phyloP scores from a whole-genome alignment of 2,329 filamentous ascomycete species.

The Fusarium pseudoanthophilum region DNA sequence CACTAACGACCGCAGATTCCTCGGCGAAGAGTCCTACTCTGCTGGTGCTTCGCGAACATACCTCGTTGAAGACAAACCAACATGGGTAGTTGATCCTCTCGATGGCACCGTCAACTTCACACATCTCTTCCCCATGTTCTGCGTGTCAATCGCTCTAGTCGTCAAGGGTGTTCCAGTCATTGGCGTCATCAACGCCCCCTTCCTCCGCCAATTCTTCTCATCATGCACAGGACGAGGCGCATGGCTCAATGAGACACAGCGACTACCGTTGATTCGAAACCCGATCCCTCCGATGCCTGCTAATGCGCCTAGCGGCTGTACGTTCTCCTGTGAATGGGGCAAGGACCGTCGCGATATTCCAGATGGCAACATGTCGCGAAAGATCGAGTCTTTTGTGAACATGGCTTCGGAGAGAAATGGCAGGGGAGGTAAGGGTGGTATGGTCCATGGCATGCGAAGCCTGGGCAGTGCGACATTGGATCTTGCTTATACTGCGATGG shows the following conservation, averaged over 20 bases:
- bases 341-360: constrained; percentile 76
- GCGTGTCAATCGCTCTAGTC: constrained; percentile 78
- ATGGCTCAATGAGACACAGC: constrained; percentile 73
- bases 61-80: constrained; percentile 70
- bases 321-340: constrained; percentile 83
- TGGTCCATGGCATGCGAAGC: constrained; percentile 81
- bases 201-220: constrained; percentile 75
- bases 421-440: constrained; percentile 74
- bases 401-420: constrained; percentile 76
- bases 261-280: constrained; percentile 70
- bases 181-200: constrained; percentile 78
- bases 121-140: constrained; percentile 84
- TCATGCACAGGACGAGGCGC: constrained; percentile 73
- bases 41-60: constrained; percentile 74
- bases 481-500: constrained; percentile 79
- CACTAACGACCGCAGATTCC: constrained; percentile 62
- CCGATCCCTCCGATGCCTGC: constrained; percentile 71
- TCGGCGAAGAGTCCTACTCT: constrained; percentile 82
- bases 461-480: constrained; percentile 79
- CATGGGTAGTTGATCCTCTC: constrained; percentile 81
- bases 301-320: constrained; percentile 73
- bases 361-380: constrained; percentile 75
- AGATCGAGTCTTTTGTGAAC: constrained; percentile 79
- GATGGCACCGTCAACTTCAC: constrained; percentile 87
- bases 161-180: constrained; percentile 69